A percentile compares a stretch with the other conserved stretches of the same genome.
Evolutionary conservation across 768 basidiomycete species (phyloP).

Genomic region (Boletus patriciae): DNA sequence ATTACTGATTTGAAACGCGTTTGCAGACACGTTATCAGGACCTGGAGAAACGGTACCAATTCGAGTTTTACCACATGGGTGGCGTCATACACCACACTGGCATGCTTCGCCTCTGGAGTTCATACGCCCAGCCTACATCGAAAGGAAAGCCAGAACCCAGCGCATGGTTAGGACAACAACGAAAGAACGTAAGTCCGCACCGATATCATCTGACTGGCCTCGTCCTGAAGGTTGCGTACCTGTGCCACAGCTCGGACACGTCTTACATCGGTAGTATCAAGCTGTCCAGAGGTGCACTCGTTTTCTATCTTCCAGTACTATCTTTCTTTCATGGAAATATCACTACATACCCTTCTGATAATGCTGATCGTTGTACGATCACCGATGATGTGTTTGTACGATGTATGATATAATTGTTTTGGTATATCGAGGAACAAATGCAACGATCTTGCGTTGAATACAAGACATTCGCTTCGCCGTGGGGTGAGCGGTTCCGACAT

Average conservation of each 20-base stretch:
- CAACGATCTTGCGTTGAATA: not conserved
- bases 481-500: too few species aligned
- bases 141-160: constrained; percentile 49
- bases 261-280: constrained; percentile 23
- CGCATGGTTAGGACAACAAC: constrained; percentile 71
- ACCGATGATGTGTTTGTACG: not conserved
- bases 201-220: not conserved
- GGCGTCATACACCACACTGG: constrained; percentile 71
- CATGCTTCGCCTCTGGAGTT: constrained; percentile 60
- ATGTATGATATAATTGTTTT: constrained; percentile 8
- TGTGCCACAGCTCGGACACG: constrained; percentile 29
- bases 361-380: constrained; percentile 4
- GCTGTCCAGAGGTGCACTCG: not conserved
- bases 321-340: constrained; percentile 14
- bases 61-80: constrained; percentile 82
- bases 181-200: constrained; percentile 42
- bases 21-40: constrained; percentile 52
- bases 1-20: constrained; percentile 1
- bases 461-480: not conserved
- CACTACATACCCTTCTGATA: constrained; percentile 12
- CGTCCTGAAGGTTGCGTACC: not conserved
- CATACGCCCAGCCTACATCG: constrained; percentile 51
- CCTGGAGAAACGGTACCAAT: constrained; percentile 57
- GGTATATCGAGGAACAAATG: not conserved
- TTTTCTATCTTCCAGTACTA: not conserved